These are phyloP conservation scores for Haplosporangium sp. DNA, from an alignment of 371 early-diverging fungal genomes.

Conservation along the genomic window DNA sequence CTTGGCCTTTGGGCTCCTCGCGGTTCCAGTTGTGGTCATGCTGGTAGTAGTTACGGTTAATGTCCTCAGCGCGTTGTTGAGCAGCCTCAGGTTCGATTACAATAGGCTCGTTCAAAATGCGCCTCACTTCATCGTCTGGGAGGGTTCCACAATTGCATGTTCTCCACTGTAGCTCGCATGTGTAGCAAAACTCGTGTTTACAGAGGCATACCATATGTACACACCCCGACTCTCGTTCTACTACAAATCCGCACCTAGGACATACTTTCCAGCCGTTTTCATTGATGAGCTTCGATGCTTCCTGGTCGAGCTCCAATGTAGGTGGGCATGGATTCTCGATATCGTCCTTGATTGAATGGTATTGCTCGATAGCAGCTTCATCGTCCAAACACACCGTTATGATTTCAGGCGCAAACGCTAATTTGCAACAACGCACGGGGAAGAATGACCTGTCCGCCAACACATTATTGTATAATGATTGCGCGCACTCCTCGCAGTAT, in stretches of 20 bases:
- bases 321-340: constrained; percentile 26
- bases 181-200: constrained; percentile 35
- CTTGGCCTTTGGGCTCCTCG: background rate
- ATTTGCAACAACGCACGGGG: constrained; percentile 34
- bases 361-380: background rate
- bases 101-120: constrained; percentile 30
- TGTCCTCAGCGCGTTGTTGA: constrained; percentile 23
- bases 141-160: constrained; percentile 25
- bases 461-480: constrained; percentile 16
- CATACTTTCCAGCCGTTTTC: constrained; percentile 32
- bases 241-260: constrained; percentile 26
- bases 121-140: constrained; percentile 20
- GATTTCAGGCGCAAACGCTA: constrained; percentile 1
- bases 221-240: constrained; percentile 25
- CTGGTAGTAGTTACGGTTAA: constrained; percentile 24
- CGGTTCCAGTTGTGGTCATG: constrained; percentile 27
- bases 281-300: constrained; percentile 9
- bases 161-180: constrained; percentile 15
- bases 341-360: constrained; percentile 13
- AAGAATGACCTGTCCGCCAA: constrained; percentile 18
- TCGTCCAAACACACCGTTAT: constrained; percentile 12
- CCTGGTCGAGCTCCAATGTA: constrained; percentile 8
- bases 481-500: constrained; percentile 28
- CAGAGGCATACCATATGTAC: constrained; percentile 36
- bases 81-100: constrained; percentile 9